Conservation (phyloP, 2,329 filamentous ascomycete genomes). For the Lomentospora prolificans region DNA sequence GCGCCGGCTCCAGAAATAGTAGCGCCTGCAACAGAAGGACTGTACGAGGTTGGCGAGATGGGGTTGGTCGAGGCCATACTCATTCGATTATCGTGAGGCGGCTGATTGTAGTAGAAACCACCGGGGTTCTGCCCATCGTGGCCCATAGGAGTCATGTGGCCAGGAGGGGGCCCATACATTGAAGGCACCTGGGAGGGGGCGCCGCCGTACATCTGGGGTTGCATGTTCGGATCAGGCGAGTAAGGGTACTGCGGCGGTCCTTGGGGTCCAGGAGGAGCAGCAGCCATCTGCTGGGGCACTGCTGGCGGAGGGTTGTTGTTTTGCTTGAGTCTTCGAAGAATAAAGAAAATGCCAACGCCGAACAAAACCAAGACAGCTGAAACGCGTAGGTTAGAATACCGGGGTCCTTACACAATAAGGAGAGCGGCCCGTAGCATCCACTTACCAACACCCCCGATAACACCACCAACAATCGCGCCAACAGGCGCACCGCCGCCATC, state of each 20-base stretch:
- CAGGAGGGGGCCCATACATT: conserved; percentile 3
- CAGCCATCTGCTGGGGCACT: not conserved
- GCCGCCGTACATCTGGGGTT: not conserved
- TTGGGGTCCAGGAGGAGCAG: not conserved
- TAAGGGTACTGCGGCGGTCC: not conserved
- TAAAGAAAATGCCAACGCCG: conserved; percentile 2
- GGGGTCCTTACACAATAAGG: not conserved
- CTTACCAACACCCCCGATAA: conserved; percentile 7
- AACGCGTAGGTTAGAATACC: not conserved
- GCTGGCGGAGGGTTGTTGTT: not conserved
- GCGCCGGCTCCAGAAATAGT: not conserved
- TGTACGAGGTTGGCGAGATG: not conserved
- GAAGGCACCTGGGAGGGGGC: conserved; percentile 3
- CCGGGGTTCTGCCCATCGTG: not conserved
- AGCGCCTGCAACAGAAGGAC: not conserved
- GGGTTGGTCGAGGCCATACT: not conserved
- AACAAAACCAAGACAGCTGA: conserved; percentile 2
- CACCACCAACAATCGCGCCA: conserved; percentile 7
- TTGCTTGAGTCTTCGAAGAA: conserved; percentile 4
- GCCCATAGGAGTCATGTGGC: not conserved
- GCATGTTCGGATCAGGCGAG: conserved; percentile 1
- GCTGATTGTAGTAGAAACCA: not conserved
- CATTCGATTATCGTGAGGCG: not conserved
- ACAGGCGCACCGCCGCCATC: not conserved
- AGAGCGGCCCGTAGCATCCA: no score